Base-by-base conservation (phyloP, 352 stramenopile genomes). In the Globisporangium okanoganense region DNA sequence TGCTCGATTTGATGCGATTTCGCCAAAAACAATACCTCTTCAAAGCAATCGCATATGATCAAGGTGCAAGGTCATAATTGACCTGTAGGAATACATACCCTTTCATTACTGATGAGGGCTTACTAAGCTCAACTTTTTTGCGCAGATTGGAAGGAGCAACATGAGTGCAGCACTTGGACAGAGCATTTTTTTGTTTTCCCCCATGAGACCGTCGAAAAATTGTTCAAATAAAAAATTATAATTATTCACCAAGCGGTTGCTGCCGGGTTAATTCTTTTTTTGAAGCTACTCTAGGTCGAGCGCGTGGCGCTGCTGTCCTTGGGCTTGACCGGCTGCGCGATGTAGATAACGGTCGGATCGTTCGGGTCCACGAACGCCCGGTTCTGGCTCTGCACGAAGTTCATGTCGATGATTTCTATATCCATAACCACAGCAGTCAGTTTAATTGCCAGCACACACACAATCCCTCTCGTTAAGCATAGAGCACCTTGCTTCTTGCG, bases 361-460 rank as follows among this genome's bases (percentile, higher is more conserved):
- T 93, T 94, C 41, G 87, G 87, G 51, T 94, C 85, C 24, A 94
- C 81, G 70, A 90, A 94, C 9, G 85, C 85, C 44, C 87, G 88
- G 51, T 92, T 88, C 68, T 92, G 85, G 67, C 65, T 91, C 43
- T 86, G 77, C 31, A 92, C 78, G 61, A 92, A 93, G 47, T 49
- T 76, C 69, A 79, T 62, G 62, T 93, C 85, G 65, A 91, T 76
- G 38, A 71, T 73, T 65, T 88, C 82, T 82, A 41, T 20, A 33
- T 22, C 20, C 22, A 58, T 24, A 57, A n/a, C 57, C 33, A 4
- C 24, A 57, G 24, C n/a, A n/a, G n/a, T n/a, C n/a, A n/a, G n/a
- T n/a, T n/a, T 48, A 48, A 22, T 18, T 22, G n/a, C 16, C 12
- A 20, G 1, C 1, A 48, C 54, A 29, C 1, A 16, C 40, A 52